Evolutionary conservation across 2,329 filamentous ascomycete genomes (phyloP).

Genomic region (Aciculosporium take): DNA sequence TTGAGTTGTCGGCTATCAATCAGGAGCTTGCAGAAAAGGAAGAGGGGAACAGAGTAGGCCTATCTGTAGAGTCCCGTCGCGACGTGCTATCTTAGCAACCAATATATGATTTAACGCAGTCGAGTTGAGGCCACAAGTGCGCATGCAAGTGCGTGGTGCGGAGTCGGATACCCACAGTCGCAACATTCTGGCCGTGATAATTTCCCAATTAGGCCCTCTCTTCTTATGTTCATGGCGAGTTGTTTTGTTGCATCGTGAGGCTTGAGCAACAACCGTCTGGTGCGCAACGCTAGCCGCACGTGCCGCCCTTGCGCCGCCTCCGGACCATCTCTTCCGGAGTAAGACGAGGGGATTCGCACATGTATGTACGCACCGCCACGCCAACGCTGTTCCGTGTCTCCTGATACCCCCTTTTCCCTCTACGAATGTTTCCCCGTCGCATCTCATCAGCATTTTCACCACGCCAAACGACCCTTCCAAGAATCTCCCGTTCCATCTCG

Average conservation of each 20-base stretch:
- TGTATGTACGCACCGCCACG: no score
- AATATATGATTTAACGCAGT: not conserved
- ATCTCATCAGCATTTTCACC: slow-evolving; percentile 39
- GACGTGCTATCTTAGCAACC: not conserved
- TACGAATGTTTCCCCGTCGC: slow-evolving; percentile 44
- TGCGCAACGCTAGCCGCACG: slow-evolving; percentile 38
- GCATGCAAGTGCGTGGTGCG: no score
- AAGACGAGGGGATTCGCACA: no score
- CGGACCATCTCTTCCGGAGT: slow-evolving; percentile 22
- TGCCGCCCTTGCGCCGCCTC: slow-evolving; percentile 52
- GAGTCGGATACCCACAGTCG: no score
- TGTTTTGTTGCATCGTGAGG: no score
- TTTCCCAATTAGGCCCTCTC: no score
- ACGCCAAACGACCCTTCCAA: slow-evolving; percentile 32
- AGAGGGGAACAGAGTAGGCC: no score
- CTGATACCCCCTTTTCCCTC: slow-evolving; percentile 53
- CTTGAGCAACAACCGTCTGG: no score
- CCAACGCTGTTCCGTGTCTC: slow-evolving; percentile 46
- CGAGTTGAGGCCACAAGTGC: not conserved
- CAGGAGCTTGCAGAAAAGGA: no score
- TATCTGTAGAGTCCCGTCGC: not conserved
- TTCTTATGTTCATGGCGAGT: no score
- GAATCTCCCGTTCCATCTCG: slow-evolving; percentile 46
- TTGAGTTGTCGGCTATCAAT: no score
- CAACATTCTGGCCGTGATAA: no score